Percentiles rank a stretch among this genome's conserved stretches.
Conservation (phyloP, 768 basidiomycete genomes). For the Pholiota molesta region DNA sequence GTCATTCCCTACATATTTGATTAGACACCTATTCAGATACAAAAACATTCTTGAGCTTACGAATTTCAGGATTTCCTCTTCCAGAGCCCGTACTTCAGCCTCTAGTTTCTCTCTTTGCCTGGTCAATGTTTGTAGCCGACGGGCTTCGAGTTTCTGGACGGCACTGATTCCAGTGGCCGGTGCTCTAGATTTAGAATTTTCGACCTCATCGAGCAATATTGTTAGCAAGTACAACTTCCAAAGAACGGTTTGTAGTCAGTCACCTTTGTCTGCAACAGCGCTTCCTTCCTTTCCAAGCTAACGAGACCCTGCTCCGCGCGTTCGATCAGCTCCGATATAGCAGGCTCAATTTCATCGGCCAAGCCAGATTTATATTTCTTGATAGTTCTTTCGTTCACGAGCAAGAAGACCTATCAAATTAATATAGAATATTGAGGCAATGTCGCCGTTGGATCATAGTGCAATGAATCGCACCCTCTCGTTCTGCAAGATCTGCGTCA, state of each 20-base stretch:
- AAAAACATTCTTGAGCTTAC: constrained; percentile 33
- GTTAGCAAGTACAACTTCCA: not conserved
- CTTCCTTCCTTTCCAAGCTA: constrained; percentile 63
- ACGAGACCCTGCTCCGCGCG: constrained; percentile 72
- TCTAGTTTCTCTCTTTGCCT: constrained; percentile 73
- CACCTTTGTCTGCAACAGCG: constrained; percentile 66
- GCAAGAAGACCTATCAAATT: constrained; percentile 64
- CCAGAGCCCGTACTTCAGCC: constrained; percentile 58
- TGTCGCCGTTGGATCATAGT: not conserved
- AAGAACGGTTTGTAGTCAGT: constrained; percentile 5
- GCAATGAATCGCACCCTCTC: constrained; percentile 52
- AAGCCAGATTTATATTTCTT: constrained; percentile 74
- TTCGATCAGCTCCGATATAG: constrained; percentile 73
- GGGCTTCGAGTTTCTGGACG: constrained; percentile 66
- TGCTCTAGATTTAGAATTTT: constrained; percentile 51
- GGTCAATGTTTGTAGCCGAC: constrained; percentile 63
- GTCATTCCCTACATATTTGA: not conserved
- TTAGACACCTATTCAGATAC: not conserved
- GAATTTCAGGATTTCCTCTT: constrained; percentile 62
- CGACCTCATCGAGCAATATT: constrained; percentile 45
- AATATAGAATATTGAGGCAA: not conserved
- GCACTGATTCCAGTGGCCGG: constrained; percentile 50
- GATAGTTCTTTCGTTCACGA: constrained; percentile 75
- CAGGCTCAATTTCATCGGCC: constrained; percentile 80
- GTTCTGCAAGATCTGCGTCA: constrained; percentile 66